A percentile compares a stretch with the other conserved stretches of the same genome.
These are phyloP conservation scores for Polytrichum formosum DNA, from an alignment of 225 moss, liverwort and hornwort genomes.

Conservation along the genomic window DNA sequence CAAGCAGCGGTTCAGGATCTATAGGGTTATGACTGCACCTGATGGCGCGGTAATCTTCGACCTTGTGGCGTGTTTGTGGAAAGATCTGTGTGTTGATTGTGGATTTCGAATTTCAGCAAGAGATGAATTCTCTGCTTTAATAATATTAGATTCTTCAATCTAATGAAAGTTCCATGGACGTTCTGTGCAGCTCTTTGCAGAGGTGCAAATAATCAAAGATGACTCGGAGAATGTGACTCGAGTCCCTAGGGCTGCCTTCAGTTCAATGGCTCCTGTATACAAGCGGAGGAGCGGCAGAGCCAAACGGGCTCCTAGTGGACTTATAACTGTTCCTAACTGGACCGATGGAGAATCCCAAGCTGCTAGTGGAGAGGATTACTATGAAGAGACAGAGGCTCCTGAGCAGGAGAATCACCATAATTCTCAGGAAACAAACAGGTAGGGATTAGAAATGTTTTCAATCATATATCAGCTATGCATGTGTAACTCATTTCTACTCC, in stretches of 20 bases:
- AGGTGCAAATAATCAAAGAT: conserved; percentile 91
- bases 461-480: not conserved
- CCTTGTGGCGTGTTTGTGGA: not conserved
- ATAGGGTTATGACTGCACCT: conserved; percentile 73
- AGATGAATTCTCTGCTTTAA: not conserved
- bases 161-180: too few relatives aligned
- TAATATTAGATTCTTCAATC: conserved; percentile 1
- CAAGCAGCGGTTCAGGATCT: conserved; percentile 78
- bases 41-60: conserved; percentile 69
- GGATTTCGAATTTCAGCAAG: not conserved
- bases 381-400: conserved; percentile 36
- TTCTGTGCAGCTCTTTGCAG: conserved; percentile 71
- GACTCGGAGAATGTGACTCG: conserved; percentile 56
- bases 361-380: conserved; percentile 31
- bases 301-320: conserved; percentile 27
- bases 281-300: conserved; percentile 60
- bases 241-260: conserved; percentile 69
- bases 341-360: conserved; percentile 37
- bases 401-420: conserved; percentile 6
- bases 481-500: too few relatives aligned
- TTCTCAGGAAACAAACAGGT: conserved; percentile 4
- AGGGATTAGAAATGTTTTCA: conserved; percentile 14
- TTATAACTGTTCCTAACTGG: conserved; percentile 19
- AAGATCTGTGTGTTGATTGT: not conserved
- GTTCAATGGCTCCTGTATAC: conserved; percentile 60